Evolutionary conservation across 2,329 filamentous ascomycete genomes (phyloP).

Genomic region (Calonectria montana): DNA sequence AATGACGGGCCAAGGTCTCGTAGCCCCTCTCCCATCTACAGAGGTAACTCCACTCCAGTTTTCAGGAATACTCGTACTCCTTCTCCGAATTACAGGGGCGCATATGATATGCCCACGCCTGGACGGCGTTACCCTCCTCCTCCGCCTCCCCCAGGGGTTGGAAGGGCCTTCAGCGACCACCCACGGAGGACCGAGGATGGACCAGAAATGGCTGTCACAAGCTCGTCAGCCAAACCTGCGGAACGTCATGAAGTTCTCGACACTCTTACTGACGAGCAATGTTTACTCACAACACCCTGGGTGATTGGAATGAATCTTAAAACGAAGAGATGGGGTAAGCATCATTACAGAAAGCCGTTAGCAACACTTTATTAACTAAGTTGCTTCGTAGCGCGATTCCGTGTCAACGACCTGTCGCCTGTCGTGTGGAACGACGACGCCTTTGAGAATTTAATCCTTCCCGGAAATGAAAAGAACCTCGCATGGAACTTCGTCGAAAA

Average conservation of each 20-base stretch:
- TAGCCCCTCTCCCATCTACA: neutral
- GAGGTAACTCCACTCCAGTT: too few relatives aligned
- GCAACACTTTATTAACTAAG: neutral
- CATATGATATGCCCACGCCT: too few relatives aligned
- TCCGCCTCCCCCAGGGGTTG: neutral
- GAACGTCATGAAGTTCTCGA: neutral
- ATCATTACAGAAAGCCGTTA: neutral
- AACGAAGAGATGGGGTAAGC: constrained; percentile 5
- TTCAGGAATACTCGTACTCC: too few relatives aligned
- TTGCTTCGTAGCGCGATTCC: neutral
- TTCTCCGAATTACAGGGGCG: neutral
- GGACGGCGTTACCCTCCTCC: too few relatives aligned
- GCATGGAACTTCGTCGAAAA: neutral
- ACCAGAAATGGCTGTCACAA: neutral
- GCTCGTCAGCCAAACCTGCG: neutral
- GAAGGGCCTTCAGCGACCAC: neutral
- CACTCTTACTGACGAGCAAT: neutral
- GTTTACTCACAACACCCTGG: neutral
- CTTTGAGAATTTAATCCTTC: neutral
- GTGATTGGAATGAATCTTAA: constrained; percentile 8
- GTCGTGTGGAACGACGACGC: neutral
- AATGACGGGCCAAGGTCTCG: neutral
- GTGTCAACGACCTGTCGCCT: neutral
- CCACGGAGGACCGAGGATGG: neutral
- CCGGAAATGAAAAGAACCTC: neutral